Conservation (phyloP, 306 rosid species). For the Fragaria vesca region DNA sequence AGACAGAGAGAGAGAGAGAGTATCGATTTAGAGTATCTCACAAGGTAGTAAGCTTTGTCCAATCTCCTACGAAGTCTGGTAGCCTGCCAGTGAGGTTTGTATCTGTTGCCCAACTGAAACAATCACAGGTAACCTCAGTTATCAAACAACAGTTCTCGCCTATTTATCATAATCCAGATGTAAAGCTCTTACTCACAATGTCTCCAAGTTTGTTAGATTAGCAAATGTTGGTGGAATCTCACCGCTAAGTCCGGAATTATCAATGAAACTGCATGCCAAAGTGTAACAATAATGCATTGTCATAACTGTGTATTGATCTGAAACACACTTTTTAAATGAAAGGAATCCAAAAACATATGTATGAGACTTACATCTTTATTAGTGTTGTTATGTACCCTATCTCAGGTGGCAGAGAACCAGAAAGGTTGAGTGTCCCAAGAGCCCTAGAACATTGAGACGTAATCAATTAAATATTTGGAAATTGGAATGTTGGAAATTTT, state of each 20-base stretch:
- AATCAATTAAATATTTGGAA: background rate
- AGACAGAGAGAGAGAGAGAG: background rate
- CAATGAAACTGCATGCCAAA: constrained; percentile 50
- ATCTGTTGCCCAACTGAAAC: constrained; percentile 71
- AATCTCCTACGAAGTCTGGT: constrained; percentile 75
- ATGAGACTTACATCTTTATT: constrained; percentile 51
- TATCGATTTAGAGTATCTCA: constrained; percentile 36
- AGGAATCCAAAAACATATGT: background rate
- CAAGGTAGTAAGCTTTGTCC: constrained; percentile 57
- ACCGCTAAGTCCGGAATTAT: constrained; percentile 76
- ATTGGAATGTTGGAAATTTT: background rate
- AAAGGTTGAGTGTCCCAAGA: constrained; percentile 56
- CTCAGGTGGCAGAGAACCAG: constrained; percentile 73
- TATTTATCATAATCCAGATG: background rate
- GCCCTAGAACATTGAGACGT: constrained; percentile 39
- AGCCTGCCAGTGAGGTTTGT: constrained; percentile 54
- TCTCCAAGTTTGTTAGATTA: constrained; percentile 40
- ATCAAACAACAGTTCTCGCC: background rate
- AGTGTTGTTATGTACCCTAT: constrained; percentile 56
- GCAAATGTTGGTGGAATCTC: constrained; percentile 74
- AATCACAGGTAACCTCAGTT: constrained; percentile 11
- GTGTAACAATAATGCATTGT: constrained; percentile 18
- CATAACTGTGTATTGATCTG: background rate
- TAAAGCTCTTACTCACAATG: constrained; percentile 47
- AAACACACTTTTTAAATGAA: background rate